Evolutionary conservation across 768 basidiomycete genomes (phyloP), one percentile per base, ranked within the genome.

Genomic region (Boletus rex-veris): DNA sequence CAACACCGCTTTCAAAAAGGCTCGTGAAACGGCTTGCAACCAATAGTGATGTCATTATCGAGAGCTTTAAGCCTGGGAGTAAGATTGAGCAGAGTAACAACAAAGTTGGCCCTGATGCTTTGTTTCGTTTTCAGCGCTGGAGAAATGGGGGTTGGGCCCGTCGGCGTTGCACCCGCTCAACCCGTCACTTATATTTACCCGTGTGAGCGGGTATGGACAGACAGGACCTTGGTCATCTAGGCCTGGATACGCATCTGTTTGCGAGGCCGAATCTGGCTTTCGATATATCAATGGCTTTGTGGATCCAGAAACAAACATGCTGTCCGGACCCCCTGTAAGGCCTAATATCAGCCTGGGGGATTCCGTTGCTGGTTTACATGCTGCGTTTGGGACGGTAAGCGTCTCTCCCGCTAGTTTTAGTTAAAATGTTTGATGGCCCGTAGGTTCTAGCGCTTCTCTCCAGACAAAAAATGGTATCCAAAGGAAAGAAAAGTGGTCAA

Each of bases 101-200:
- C 26, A 26, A 26, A 6, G 26, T 26, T 26, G 26, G 26, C 26
- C 7, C 37, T 18, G 6, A 33, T 33, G 10, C 31, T 18, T 46
- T 55, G 16, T 62, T 11, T 7, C n/a, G 0, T 36, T 0, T 36
- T 16, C 58, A 88, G 86, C 85, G 2, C 74, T 88, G 9, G 85
- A 88, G 62, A 85, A 82, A 69, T 87, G 86, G 85, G 74, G 74
- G 1, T 72, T 88, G 35, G 84, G 83, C 6, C 85, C 85, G 3
- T 70, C 69, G 11, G 75, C 77, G 50, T 64, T 88, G 5, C 81
- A 80, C 19, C 83, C 82, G n/a, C 81, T 84, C 55, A 95, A 96
- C 61, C 88, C 92, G 0, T 85, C 84, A 48, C 79, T 98, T 53
- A 90, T 98, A 62, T 94, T 91, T 65, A 96, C 93, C 7, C 91